Conservation (phyloP, 2,329 filamentous ascomycete genomes). For the Alternaria postmessia region DNA sequence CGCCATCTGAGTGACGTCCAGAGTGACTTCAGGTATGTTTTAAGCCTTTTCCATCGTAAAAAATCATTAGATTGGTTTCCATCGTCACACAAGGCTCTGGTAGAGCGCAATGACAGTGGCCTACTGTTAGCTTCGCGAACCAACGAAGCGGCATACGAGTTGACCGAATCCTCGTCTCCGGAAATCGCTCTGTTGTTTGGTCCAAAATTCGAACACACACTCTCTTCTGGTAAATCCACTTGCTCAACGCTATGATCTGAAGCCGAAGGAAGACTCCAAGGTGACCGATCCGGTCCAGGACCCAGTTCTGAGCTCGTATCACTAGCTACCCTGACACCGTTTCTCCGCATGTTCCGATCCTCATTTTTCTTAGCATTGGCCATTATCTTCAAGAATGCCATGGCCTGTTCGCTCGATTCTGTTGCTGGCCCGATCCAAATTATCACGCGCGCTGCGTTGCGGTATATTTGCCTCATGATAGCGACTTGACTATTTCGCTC, state of each 20-base stretch:
- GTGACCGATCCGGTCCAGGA: not conserved
- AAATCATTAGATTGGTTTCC: not conserved
- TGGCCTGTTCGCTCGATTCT: not conserved
- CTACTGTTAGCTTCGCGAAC: not conserved
- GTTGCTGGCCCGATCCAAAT: not conserved
- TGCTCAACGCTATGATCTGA: not conserved
- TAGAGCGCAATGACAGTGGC: not conserved
- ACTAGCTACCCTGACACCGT: not conserved
- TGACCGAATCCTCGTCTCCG: not conserved
- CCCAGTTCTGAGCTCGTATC: not conserved
- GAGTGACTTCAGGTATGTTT: not conserved
- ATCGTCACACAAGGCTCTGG: not conserved
- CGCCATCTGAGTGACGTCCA: not conserved
- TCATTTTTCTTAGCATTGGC: not conserved
- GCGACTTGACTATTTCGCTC: not conserved
- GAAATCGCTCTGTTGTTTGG: not conserved
- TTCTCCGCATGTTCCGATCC: not conserved
- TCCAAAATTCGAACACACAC: not conserved
- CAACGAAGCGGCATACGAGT: not conserved
- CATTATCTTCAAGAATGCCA: not conserved
- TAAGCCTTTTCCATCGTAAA: not conserved
- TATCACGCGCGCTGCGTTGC: not conserved
- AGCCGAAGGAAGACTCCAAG: not conserved
- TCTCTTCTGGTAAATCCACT: not conserved
- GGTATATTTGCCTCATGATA: not conserved